Evolutionary conservation across 345 rosid species (phyloP).

Genomic region (Eucalyptus victrix): DNA sequence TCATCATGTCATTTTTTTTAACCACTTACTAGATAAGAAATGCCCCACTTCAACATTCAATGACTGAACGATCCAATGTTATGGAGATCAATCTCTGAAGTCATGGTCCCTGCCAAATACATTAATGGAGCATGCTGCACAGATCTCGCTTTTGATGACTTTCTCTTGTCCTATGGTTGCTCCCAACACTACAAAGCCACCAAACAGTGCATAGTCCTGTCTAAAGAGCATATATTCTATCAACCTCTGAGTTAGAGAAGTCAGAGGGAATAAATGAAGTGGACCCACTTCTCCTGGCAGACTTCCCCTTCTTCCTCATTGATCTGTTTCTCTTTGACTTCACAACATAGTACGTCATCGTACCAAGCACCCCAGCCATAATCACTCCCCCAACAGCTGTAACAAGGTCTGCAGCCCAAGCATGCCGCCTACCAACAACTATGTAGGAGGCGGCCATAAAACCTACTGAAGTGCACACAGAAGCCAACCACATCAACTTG

Average conservation of each 20-base stretch:
- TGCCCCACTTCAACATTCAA: not conserved
- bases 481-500: conserved; percentile 94
- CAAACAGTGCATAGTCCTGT: not conserved
- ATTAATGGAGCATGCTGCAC: not conserved
- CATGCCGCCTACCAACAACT: conserved; percentile 57
- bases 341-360: conserved; percentile 5
- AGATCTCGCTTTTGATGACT: not conserved
- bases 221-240: conserved; percentile 1
- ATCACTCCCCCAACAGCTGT: conserved; percentile 3
- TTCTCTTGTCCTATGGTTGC: not conserved
- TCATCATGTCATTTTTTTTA: not conserved
- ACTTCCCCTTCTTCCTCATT: conserved; percentile 1
- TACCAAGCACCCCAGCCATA: conserved; percentile 10
- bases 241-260: conserved; percentile 5
- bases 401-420: conserved; percentile 5
- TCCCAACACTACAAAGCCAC: not conserved
- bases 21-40: not conserved
- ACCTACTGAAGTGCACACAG: conserved; percentile 74
- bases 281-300: conserved; percentile 3
- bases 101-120: not conserved
- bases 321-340: conserved; percentile 1
- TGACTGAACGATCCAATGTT: not conserved
- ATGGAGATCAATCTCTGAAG: not conserved
- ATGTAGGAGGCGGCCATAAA: conserved; percentile 75
- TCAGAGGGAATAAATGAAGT: conserved; percentile 1